phyloP scores from a whole-genome alignment of 1,284 basidiomycete species.

The Microbotryum scabiosae region DNA sequence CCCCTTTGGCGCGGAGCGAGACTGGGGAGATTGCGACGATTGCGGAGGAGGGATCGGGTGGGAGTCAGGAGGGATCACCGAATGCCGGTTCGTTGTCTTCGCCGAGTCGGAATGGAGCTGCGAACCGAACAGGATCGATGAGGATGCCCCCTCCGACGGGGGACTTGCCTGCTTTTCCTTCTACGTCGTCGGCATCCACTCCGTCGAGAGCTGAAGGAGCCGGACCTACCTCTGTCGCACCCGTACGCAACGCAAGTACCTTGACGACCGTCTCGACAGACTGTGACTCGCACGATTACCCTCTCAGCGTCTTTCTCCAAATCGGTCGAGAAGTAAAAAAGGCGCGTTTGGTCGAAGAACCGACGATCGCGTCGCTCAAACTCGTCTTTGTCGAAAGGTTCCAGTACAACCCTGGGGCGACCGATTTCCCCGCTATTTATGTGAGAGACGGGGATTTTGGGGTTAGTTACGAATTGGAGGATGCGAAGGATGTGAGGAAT shows the following conservation, averaged over 20 bases:
- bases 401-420: conserved; percentile 74
- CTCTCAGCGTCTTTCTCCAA: conserved; percentile 74
- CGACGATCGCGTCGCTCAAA: conserved; percentile 56
- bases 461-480: conserved; percentile 91
- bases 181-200: too few species aligned
- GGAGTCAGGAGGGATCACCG: too few species aligned
- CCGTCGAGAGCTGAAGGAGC: too few species aligned
- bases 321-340: conserved; percentile 90
- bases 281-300: conserved; percentile 34
- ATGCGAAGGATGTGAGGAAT: conserved; percentile 84
- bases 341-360: conserved; percentile 58
- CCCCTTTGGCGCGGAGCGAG: too few species aligned
- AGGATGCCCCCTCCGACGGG: too few species aligned
- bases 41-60: too few species aligned
- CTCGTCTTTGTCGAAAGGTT: conserved; percentile 93
- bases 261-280: neutral
- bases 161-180: too few species aligned
- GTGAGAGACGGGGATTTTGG: conserved; percentile 83
- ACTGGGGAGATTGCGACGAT: too few species aligned
- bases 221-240: too few species aligned
- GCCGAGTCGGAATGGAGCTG: too few species aligned
- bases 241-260: neutral
- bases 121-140: too few species aligned
- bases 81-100: too few species aligned
- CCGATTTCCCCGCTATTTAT: conserved; percentile 93